Percentiles rank a stretch among this genome's conserved stretches.
Evolutionary conservation across 2,329 filamentous ascomycete species (phyloP).

Genomic region (Parastagonospora nodorum): DNA sequence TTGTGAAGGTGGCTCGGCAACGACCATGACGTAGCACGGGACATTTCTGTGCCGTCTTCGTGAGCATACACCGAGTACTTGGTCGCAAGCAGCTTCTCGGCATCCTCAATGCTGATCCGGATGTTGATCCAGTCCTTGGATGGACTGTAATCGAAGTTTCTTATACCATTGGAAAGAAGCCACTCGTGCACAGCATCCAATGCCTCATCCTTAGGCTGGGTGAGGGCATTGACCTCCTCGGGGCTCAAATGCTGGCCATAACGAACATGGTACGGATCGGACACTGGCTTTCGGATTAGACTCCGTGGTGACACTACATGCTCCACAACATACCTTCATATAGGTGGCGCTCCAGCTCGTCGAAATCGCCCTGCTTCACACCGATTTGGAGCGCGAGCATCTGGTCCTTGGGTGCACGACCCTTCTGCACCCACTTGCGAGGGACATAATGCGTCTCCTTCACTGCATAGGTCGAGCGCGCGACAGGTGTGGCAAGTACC

Average conservation of each 20-base stretch:
- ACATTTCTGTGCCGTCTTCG: constrained; percentile 52
- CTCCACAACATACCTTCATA: constrained; percentile 44
- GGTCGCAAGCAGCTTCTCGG: constrained; percentile 55
- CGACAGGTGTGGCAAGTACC: constrained; percentile 32
- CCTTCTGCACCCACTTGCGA: constrained; percentile 51
- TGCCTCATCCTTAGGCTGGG: constrained; percentile 56
- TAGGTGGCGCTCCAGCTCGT: constrained; percentile 57
- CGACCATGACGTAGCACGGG: constrained; percentile 40
- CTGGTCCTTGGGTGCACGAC: constrained; percentile 52
- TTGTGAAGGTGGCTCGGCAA: constrained; percentile 56
- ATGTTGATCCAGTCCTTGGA: constrained; percentile 61
- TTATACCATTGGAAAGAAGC: constrained; percentile 56
- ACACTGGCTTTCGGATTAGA: constrained; percentile 43
- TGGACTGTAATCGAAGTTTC: constrained; percentile 49
- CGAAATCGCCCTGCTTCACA: constrained; percentile 58
- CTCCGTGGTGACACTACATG: neutral
- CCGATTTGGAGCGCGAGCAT: constrained; percentile 58
- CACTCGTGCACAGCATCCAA: constrained; percentile 56
- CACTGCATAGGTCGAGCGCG: constrained; percentile 48
- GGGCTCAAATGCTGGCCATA: constrained; percentile 58
- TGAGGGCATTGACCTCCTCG: constrained; percentile 55
- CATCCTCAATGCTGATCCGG: constrained; percentile 52
- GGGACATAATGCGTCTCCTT: constrained; percentile 59
- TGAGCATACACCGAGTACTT: constrained; percentile 54
- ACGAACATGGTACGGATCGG: constrained; percentile 54